phyloP scores from a whole-genome alignment of 2,329 filamentous ascomycete genomes.

The Microcera coccophila region DNA sequence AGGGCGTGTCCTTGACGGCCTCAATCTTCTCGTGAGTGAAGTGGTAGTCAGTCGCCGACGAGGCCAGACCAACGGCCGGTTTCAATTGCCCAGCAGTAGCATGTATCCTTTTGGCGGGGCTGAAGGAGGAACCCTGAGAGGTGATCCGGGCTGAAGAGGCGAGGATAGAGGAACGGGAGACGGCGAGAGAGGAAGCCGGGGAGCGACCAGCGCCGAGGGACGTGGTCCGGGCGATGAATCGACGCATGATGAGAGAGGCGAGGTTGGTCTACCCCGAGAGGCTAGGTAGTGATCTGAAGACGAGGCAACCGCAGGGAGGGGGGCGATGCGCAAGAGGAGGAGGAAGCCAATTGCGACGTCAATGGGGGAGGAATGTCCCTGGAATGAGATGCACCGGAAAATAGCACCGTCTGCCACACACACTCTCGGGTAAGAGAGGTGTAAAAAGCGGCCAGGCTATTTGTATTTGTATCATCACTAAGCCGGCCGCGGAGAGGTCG shows the following conservation, averaged over 20 bases:
- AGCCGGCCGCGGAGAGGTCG: too few relatives aligned
- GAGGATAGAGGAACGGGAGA: conserved; percentile 26
- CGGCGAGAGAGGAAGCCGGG: conserved; percentile 26
- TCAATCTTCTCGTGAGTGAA: conserved; percentile 68
- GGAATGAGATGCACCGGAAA: too few relatives aligned
- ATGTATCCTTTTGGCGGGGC: conserved; percentile 52
- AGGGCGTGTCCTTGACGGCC: conserved; percentile 66
- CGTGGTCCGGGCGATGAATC: conserved; percentile 40
- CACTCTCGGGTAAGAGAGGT: neutral
- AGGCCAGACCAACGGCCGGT: conserved; percentile 50
- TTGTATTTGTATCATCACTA: neutral
- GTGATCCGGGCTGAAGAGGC: conserved; percentile 33
- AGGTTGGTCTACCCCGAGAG: neutral
- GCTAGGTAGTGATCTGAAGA: conserved; percentile 1
- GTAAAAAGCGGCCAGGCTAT: neutral
- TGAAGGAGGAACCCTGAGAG: conserved; percentile 31
- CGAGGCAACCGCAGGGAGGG: neutral
- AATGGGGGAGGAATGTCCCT: too few relatives aligned
- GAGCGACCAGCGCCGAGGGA: conserved; percentile 31
- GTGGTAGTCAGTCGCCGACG: conserved; percentile 60
- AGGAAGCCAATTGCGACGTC: conserved; percentile 1
- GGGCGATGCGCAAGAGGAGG: neutral
- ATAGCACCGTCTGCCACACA: too few relatives aligned
- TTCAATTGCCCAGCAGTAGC: conserved; percentile 54
- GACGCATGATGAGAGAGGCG: conserved; percentile 40